Percentiles rank a stretch among this genome's conserved stretches.
Conservation (phyloP, 495 filamentous ascomycete species). For the Thozetella sp. region DNA sequence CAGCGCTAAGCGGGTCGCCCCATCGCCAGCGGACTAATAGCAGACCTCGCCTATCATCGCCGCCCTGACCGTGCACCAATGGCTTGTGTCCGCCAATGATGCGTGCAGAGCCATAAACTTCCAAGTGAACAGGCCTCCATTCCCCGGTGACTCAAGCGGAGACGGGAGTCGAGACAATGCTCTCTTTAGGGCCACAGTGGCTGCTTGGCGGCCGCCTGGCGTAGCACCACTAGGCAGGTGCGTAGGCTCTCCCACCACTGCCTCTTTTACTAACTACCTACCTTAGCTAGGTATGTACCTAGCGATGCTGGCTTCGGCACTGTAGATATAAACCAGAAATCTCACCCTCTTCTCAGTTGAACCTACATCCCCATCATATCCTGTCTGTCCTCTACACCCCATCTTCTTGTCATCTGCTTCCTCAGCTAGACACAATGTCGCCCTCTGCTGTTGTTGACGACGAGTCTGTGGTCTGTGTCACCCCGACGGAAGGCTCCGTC, state of each 20-base stretch:
- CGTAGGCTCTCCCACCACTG: not conserved
- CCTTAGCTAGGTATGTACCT: too few relatives aligned
- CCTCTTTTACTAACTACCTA: not conserved
- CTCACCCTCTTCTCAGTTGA: not conserved
- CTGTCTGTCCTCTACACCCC: too few relatives aligned
- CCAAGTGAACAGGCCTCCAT: too few relatives aligned
- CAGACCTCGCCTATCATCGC: not conserved
- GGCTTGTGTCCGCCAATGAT: too few relatives aligned
- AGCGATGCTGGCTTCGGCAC: too few relatives aligned
- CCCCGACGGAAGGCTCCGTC: slow-evolving; percentile 8
- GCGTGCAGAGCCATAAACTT: too few relatives aligned
- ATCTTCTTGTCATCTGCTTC: too few relatives aligned
- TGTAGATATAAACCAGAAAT: too few relatives aligned
- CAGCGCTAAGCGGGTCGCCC: not conserved
- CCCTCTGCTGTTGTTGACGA: not conserved
- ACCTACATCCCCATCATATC: too few relatives aligned
- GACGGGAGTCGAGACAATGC: too few relatives aligned
- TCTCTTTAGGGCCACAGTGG: too few relatives aligned
- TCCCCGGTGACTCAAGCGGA: not conserved
- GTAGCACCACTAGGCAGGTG: not conserved
- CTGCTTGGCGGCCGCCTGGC: not conserved
- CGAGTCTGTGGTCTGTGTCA: slow-evolving; percentile 7
- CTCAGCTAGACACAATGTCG: not conserved
- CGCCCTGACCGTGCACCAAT: not conserved
- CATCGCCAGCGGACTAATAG: not conserved